These are phyloP conservation scores for Comarum palustre DNA, from an alignment of 306 rosid species.

Conservation along the genomic window DNA sequence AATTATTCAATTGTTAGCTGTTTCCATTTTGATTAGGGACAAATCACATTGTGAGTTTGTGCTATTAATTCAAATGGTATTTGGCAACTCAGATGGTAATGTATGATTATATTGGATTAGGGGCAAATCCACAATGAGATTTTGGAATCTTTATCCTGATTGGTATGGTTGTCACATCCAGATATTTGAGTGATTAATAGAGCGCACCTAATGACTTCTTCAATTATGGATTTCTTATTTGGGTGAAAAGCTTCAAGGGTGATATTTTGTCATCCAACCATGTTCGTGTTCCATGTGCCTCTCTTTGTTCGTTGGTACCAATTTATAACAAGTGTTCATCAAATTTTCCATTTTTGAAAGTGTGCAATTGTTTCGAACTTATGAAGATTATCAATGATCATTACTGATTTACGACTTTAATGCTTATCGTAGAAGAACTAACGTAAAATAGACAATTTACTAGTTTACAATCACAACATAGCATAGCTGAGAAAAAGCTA, in stretches of 20 bases:
- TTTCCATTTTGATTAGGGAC: slow-evolving; percentile 1
- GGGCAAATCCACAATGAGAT: slow-evolving; percentile 4
- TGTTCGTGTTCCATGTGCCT: slow-evolving; percentile 7
- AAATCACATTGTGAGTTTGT: background rate
- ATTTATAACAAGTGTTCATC: background rate
- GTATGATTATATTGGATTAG: background rate
- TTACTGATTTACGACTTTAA: too few species aligned
- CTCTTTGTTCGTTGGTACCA: background rate
- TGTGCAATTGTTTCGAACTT: too few species aligned
- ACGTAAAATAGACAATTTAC: too few species aligned
- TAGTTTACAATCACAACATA: too few species aligned
- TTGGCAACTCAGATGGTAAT: background rate
- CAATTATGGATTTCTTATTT: background rate
- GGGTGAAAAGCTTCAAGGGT: background rate
- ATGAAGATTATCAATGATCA: too few species aligned
- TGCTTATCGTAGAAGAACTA: too few species aligned
- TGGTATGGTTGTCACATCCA: background rate
- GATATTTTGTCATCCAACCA: background rate
- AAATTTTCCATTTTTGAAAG: background rate
- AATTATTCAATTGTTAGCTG: background rate
- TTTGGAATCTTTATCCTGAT: background rate
- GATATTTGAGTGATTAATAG: background rate
- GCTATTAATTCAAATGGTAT: background rate
- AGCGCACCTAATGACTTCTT: background rate
- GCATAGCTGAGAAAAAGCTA: too few species aligned